Conservation (phyloP, 768 basidiomycete species). For the Lyophyllum semitale region DNA sequence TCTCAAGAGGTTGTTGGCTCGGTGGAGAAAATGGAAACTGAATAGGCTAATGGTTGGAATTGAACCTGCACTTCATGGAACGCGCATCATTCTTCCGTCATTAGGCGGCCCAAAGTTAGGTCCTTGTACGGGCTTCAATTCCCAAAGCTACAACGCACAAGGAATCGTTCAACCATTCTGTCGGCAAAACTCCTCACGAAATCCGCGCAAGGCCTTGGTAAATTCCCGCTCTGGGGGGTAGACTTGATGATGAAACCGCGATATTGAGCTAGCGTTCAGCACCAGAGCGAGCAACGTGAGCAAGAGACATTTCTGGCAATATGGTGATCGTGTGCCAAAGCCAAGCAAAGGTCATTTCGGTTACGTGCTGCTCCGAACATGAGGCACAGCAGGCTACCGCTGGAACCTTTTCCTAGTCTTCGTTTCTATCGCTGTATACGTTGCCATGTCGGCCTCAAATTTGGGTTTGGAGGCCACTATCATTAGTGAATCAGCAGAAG, state of each 20-base stretch:
- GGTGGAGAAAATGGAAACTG: too few species aligned
- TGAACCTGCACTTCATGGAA: slow-evolving; percentile 77
- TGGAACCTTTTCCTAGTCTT: neutral
- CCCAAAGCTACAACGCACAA: slow-evolving; percentile 50
- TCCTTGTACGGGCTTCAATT: too few species aligned
- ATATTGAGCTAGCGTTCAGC: slow-evolving; percentile 13
- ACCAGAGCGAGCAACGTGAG: slow-evolving; percentile 15
- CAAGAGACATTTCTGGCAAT: slow-evolving; percentile 22
- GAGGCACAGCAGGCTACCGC: neutral
- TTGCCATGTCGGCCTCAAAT: slow-evolving; percentile 17
- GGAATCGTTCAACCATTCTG: slow-evolving; percentile 84
- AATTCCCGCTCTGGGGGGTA: slow-evolving; percentile 41
- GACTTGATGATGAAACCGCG: slow-evolving; percentile 46
- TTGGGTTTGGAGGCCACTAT: slow-evolving; percentile 3
- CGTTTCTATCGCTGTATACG: neutral
- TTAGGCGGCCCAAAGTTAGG: too few species aligned
- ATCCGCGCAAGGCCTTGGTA: slow-evolving; percentile 88
- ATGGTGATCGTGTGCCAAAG: neutral
- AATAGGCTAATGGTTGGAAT: too few species aligned
- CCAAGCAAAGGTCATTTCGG: neutral
- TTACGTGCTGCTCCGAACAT: neutral
- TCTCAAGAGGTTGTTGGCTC: too few species aligned
- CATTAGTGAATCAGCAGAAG: slow-evolving; percentile 27
- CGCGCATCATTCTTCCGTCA: neutral
- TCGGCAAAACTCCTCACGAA: slow-evolving; percentile 86